A percentile compares a stretch with the other conserved stretches of the same genome.
phyloP scores from a whole-genome alignment of 1,284 basidiomycete species.

The Tylopilus sp. region DNA sequence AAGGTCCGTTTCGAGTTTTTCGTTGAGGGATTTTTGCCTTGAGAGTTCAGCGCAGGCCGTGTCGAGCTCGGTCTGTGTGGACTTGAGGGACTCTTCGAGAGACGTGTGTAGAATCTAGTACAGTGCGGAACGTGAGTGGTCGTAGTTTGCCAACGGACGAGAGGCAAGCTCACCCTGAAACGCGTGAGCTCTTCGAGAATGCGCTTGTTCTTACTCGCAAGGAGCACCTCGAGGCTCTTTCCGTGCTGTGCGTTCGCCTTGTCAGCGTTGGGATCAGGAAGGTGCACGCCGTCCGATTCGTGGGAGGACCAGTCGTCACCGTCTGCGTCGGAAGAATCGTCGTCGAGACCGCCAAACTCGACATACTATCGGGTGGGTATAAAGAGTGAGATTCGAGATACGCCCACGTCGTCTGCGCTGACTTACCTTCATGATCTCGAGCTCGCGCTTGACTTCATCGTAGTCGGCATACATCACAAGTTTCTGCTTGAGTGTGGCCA shows the following conservation, averaged over 20 bases:
- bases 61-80: conserved; percentile 56
- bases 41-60: conserved; percentile 63
- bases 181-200: conserved; percentile 93
- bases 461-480: conserved; percentile 79
- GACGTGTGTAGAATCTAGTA: conserved; percentile 77
- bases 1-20: conserved; percentile 88
- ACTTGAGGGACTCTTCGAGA: conserved; percentile 63
- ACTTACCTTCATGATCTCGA: conserved; percentile 92
- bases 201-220: conserved; percentile 90
- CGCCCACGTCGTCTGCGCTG: neutral
- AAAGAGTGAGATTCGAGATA: neutral
- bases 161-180: conserved; percentile 58
- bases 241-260: conserved; percentile 72
- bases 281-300: conserved; percentile 42
- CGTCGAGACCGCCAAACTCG: conserved; percentile 84
- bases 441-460: conserved; percentile 92
- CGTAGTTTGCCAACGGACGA: neutral
- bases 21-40: conserved; percentile 76
- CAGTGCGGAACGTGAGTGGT: neutral
- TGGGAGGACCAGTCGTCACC: conserved; percentile 41
- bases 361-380: conserved; percentile 60
- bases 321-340: conserved; percentile 52
- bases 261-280: conserved; percentile 84
- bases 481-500: conserved; percentile 61
- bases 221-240: conserved; percentile 82